Base-by-base conservation (phyloP, 1,284 basidiomycete genomes). In the Termitomyces sp. region DNA sequence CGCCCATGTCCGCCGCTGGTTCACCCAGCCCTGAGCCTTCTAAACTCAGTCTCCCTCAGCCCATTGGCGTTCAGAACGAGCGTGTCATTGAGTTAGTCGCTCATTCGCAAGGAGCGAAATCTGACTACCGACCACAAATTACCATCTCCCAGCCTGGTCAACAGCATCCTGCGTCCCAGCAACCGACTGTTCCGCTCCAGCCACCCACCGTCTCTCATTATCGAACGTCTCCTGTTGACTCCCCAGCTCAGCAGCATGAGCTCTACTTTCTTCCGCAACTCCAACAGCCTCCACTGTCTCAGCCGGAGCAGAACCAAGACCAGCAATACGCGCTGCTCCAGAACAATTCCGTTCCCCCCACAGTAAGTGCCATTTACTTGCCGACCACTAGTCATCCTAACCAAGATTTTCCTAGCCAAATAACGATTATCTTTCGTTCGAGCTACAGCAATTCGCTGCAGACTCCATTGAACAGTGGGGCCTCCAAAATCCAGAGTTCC, bases 1-100 rank as follows among this genome's bases (percentile, higher is more conserved):
- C 61, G 21, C 61, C 61, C 17, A 55, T 62, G 56, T 62, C 58
- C 5, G 56, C 55, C 21, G 58, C 57, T 36, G 45, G 42, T 28
- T 60, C 61, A 26, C 58, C 61, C 17, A 60, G 61, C 26, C 58
- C 61, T 9, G 58, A 55, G 50, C 49, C 56, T 19, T 46, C 41
- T 47, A 45, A 53, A 19, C 41, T 36, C 1, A n/a, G 6, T 36
- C 34, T 41, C 10, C 44, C 54, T 43, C 52, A 50, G 19, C 49
- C 36, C 36, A 39, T 49, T 17, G 21, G 31, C 34, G 19, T 47
- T 26, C 39, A 52, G 9, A 41, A 46, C 17, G 48, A 57, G 42
- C 44, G 33, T 44, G 42, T 45, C 26, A 19, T 24, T 10, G 49
- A 49, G 6, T 46, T 34, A 1, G 30, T 24, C n/a, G 19, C 13